A percentile compares a stretch with the other conserved stretches of the same genome.
Evolutionary conservation across 305 asterid species (phyloP).

Genomic region (Fraxinus greggii): DNA sequence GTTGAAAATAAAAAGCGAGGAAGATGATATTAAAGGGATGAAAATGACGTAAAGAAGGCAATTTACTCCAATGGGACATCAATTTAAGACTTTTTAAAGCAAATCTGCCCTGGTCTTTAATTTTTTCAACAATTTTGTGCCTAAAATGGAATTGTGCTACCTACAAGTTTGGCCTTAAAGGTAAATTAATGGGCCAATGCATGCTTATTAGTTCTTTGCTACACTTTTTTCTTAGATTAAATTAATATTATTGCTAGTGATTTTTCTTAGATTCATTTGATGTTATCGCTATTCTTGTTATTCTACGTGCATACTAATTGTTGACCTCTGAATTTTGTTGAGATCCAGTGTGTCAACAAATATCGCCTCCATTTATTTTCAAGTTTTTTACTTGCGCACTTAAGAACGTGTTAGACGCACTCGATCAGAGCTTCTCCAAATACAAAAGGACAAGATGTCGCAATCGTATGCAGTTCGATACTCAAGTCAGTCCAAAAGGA

Average conservation of each 20-base stretch:
- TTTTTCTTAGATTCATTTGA: neutral
- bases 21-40: neutral
- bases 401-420: neutral
- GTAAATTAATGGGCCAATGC: neutral
- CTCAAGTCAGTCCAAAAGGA: neutral
- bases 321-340: neutral
- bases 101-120: neutral
- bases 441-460: neutral
- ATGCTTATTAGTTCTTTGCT: neutral
- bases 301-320: neutral
- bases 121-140: neutral
- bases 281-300: neutral
- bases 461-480: neutral
- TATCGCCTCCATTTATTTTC: neutral
- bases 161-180: neutral
- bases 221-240: neutral
- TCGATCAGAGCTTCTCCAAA: neutral
- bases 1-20: neutral
- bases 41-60: neutral
- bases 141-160: constrained; percentile 5
- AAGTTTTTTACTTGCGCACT: neutral
- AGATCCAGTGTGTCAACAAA: neutral
- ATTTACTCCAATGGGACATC: neutral
- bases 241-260: neutral
- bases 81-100: neutral